Conservation (phyloP, 345 rosid genomes). For the Syzygium grande region DNA sequence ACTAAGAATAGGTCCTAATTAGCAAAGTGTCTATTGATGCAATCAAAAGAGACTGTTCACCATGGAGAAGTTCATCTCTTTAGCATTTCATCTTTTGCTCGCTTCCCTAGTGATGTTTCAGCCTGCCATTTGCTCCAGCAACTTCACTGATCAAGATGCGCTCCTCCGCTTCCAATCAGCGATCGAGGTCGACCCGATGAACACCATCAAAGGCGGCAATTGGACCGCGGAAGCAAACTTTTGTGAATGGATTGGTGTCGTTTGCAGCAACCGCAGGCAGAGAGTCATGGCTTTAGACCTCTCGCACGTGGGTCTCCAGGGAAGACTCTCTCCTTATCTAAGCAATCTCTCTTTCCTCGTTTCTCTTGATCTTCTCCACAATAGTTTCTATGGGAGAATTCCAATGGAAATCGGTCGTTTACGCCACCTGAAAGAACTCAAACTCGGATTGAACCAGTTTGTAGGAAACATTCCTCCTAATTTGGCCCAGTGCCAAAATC, state of each 20-base stretch:
- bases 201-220: not conserved
- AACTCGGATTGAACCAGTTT: not conserved
- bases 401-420: not conserved
- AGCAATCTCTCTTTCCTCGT: not conserved
- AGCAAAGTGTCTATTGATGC: not conserved
- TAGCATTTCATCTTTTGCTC: not conserved
- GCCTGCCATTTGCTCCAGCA: not conserved
- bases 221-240: not conserved
- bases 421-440: not conserved
- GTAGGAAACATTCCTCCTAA: not conserved
- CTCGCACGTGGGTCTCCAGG: not conserved
- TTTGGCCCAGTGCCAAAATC: not conserved
- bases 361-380: not conserved
- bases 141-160: not conserved
- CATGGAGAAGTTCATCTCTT: not conserved
- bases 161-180: not conserved
- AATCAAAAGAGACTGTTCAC: not conserved
- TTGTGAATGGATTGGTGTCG: not conserved
- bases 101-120: not conserved
- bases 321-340: not conserved
- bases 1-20: fast-evolving
- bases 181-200: not conserved
- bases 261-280: not conserved
- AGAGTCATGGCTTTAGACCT: not conserved
- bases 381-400: not conserved